Conservation (phyloP, 2,329 filamentous ascomycete genomes). For the Alternaria consortialis region DNA sequence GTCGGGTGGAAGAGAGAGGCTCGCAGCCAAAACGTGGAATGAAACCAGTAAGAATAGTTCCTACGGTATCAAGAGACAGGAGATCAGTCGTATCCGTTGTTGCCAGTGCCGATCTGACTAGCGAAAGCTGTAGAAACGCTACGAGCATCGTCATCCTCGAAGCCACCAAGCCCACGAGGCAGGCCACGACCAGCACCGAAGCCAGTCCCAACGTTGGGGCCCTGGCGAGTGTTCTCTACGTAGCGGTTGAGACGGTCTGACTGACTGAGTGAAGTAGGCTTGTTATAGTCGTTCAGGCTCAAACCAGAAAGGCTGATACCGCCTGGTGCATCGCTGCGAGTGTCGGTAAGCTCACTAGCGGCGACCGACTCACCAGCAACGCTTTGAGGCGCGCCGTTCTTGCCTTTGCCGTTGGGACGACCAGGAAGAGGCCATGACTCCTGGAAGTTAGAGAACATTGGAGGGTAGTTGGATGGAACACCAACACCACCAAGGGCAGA, state of each 20-base stretch:
- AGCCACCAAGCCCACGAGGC: constrained; percentile 54
- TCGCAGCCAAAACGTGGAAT: constrained; percentile 21
- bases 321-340: constrained; percentile 79
- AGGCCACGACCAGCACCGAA: constrained; percentile 55
- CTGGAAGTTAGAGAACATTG: constrained; percentile 94
- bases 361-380: constrained; percentile 92
- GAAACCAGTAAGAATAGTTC: constrained; percentile 4
- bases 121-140: constrained; percentile 97
- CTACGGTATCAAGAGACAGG: constrained; percentile 4
- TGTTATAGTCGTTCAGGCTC: constrained; percentile 74
- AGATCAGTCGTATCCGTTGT: constrained; percentile 66
- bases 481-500: constrained; percentile 87
- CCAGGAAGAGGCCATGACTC: constrained; percentile 90
- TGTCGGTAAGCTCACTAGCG: constrained; percentile 88
- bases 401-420: constrained; percentile 73
- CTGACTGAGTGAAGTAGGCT: constrained; percentile 78
- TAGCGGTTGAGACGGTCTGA: constrained; percentile 94
- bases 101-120: constrained; percentile 85
- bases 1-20: constrained; percentile 15
- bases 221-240: constrained; percentile 82
- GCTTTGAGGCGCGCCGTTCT: constrained; percentile 72
- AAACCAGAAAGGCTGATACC: constrained; percentile 90
- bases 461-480: constrained; percentile 84
- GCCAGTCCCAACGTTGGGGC: constrained; percentile 53
- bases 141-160: constrained; percentile 89